Evolutionary conservation across 805 yeast species (phyloP), one percentile per base, ranked within the genome.

Genomic region (Candida ponderosae): DNA sequence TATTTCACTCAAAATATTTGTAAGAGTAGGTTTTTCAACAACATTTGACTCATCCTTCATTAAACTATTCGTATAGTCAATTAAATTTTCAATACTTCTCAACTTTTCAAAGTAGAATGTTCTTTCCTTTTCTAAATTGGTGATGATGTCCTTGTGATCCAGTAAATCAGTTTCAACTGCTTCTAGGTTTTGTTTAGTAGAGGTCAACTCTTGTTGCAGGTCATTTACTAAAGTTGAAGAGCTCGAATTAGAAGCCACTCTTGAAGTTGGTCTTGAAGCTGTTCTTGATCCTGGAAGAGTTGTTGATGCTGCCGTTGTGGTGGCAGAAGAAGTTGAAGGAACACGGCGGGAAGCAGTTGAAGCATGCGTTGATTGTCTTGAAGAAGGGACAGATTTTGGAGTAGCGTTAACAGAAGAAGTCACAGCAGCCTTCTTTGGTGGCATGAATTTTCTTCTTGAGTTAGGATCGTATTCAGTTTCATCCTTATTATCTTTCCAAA

Each of bases 101-200:
- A 93, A 65, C 60, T 90, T 93, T 51, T 82, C 79, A 62, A 85
- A 90, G 58, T 93, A 93, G 52, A 90, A 87, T 57, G 85, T 83
- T 44, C 97, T 75, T 56, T 93, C 97, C 1, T 83, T 74, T 50
- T 81, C 85, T 35, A 86, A 63, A 13, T 79, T 74, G 34, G 79
- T 83, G 17, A 80, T 72, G 13, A 80, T 75, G 18, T 72, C 65
- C 40, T 68, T 70, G 45, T 72, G 70, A 44, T 80, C 85, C 14
- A 65, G 66, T 16, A 76, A 47, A 45, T 84, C 87, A 5, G 66
- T 62, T n/a, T 59, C 60, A 13, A 69, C 59, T 15, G 51, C 56
- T 3, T 53, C 50, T n/a, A 73, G 54, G 41, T 68, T 64, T 13
- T 48, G 55, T 34, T 58, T 65, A 0, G 74, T 60, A n/a, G 66